Conservation (phyloP, 192 early-diverging fungal genomes). For the Umbelopsis isabellina region DNA sequence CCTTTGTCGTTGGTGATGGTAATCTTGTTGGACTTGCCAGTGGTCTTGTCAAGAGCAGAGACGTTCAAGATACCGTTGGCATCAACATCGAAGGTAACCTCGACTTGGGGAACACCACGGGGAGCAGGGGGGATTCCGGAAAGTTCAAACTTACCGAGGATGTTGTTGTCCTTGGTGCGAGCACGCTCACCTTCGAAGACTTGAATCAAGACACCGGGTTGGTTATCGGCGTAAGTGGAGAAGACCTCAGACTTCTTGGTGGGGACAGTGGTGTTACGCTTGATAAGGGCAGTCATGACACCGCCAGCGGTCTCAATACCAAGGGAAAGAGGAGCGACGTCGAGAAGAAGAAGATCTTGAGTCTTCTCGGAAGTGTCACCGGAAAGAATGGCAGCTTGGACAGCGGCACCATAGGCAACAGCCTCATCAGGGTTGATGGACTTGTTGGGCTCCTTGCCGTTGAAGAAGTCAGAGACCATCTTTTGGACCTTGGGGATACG, state of each 20-base stretch:
- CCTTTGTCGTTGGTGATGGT: constrained; percentile 99
- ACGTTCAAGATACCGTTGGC: constrained; percentile 99
- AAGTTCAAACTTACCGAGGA: constrained; percentile 97
- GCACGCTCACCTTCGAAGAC: constrained; percentile 98
- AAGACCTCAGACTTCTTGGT: constrained; percentile 96
- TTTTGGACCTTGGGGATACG: constrained; percentile 99
- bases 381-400: constrained; percentile 94
- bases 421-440: constrained; percentile 98
- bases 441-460: constrained; percentile 98
- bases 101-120: constrained; percentile 96
- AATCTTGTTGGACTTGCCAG: constrained; percentile 93
- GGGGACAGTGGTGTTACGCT: constrained; percentile 93
- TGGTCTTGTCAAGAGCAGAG: constrained; percentile 91
- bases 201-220: constrained; percentile 95
- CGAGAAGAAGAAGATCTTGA: constrained; percentile 90
- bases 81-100: constrained; percentile 97
- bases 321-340: constrained; percentile 92
- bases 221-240: constrained; percentile 97
- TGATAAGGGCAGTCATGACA: constrained; percentile 94
- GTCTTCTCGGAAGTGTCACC: constrained; percentile 95
- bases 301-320: constrained; percentile 97
- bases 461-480: constrained; percentile 97
- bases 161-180: constrained; percentile 97
- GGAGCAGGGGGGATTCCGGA: constrained; percentile 97
- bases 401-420: constrained; percentile 95